Evolutionary conservation across 345 rosid species (phyloP).

Genomic region (Pistacia integerrima): DNA sequence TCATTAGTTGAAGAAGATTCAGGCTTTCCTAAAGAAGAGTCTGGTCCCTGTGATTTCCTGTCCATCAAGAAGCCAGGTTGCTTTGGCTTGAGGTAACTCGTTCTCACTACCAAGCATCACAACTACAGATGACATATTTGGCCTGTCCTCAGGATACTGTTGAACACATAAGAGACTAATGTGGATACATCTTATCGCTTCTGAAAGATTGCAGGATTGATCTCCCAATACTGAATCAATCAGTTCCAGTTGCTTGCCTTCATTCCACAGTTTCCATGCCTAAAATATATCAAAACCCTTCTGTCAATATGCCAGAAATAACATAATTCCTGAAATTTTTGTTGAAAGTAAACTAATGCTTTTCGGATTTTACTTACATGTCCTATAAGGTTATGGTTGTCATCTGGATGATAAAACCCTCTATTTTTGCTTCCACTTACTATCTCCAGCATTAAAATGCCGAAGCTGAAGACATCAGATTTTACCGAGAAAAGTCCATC

Average conservation of each 20-base stretch:
- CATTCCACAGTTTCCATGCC: slow-evolving; percentile 46
- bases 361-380: slow-evolving; percentile 23
- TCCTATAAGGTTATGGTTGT: slow-evolving; percentile 27
- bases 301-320: not conserved
- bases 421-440: slow-evolving; percentile 37
- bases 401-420: slow-evolving; percentile 32
- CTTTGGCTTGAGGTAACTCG: slow-evolving; percentile 36
- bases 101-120: slow-evolving; percentile 49
- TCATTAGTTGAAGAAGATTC: slow-evolving; percentile 25
- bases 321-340: no score
- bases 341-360: no score
- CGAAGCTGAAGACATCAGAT: slow-evolving; percentile 49
- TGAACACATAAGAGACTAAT: slow-evolving; percentile 49
- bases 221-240: slow-evolving; percentile 11
- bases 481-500: slow-evolving; percentile 45
- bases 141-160: slow-evolving; percentile 42
- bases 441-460: slow-evolving; percentile 40
- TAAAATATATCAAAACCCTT: slow-evolving; percentile 1
- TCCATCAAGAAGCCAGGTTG: slow-evolving; percentile 45
- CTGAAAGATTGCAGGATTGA: slow-evolving; percentile 9
- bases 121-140: slow-evolving; percentile 42
- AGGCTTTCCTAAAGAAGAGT: slow-evolving; percentile 30
- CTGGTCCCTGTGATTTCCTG: slow-evolving; percentile 18
- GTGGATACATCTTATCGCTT: slow-evolving; percentile 42
- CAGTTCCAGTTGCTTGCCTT: slow-evolving; percentile 33